phyloP scores from a whole-genome alignment of 2,329 filamentous ascomycete genomes.

The Fusarium anthophilum region DNA sequence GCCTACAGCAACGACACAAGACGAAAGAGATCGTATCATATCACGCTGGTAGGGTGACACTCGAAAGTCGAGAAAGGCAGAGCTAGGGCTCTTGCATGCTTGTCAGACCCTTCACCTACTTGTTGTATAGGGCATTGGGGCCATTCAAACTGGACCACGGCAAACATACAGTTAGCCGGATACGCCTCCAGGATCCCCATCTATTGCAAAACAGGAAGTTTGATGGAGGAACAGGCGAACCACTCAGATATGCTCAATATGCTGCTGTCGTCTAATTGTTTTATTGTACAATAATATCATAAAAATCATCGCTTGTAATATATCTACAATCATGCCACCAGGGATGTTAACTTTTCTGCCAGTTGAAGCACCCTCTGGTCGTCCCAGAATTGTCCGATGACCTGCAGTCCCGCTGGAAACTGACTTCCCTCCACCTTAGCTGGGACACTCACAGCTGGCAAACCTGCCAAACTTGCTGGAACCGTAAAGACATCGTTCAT shows the following conservation, averaged over 20 bases:
- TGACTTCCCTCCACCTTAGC: slow-evolving; percentile 45
- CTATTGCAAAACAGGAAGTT: not conserved
- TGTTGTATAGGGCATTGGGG: not conserved
- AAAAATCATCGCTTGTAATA: slow-evolving; percentile 23
- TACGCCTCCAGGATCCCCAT: not conserved
- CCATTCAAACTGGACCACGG: not conserved
- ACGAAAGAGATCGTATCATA: not conserved
- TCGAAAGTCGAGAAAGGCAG: not conserved
- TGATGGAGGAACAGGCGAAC: not conserved
- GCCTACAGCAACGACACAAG: not conserved
- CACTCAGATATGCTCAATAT: not conserved
- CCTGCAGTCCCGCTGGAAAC: slow-evolving; percentile 68
- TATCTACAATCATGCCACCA: slow-evolving; percentile 29
- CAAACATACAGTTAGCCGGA: not conserved
- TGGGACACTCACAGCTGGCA: slow-evolving; percentile 89
- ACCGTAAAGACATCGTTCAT: slow-evolving; percentile 97
- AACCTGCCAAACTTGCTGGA: slow-evolving; percentile 88
- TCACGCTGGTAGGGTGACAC: not conserved
- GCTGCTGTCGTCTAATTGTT: slow-evolving; percentile 1
- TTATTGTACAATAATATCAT: slow-evolving; percentile 30
- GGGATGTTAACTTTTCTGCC: slow-evolving; percentile 57
- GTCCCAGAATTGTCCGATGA: slow-evolving; percentile 85
- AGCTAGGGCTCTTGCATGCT: not conserved
- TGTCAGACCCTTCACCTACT: not conserved
- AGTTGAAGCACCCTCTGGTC: slow-evolving; percentile 71